Percentiles rank a stretch among this genome's conserved stretches.
phyloP scores from a whole-genome alignment of 2,329 filamentous ascomycete genomes.

The Penicillium sp. region DNA sequence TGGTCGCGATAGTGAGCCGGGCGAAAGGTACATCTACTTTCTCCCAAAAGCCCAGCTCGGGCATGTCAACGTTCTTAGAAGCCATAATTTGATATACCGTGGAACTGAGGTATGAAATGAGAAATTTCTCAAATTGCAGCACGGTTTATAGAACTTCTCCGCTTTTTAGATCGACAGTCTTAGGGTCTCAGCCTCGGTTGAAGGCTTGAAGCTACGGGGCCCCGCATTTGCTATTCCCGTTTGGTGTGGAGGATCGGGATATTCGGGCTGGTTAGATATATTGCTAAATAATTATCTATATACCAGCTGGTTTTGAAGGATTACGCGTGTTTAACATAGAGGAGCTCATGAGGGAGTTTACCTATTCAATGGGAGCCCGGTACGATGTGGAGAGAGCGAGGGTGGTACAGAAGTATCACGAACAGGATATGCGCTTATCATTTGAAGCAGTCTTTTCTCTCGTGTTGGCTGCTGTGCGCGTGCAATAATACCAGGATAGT shows the following conservation, averaged over 20 bases:
- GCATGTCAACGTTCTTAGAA: conserved; percentile 11
- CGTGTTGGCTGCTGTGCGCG: no score
- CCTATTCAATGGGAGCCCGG: no score
- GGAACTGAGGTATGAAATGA: background rate
- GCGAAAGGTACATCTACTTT: conserved; percentile 31
- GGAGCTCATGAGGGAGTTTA: no score
- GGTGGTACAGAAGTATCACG: no score
- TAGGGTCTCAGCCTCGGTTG: conserved; percentile 2
- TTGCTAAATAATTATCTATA: no score
- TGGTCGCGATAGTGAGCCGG: conserved; percentile 24
- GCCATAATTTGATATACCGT: conserved; percentile 1
- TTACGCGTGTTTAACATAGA: no score
- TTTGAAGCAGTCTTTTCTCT: no score
- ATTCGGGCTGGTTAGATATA: no score
- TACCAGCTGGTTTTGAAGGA: no score
- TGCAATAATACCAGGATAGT: no score
- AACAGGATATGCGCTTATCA: no score
- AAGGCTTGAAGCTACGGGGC: background rate
- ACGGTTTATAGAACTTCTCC: background rate
- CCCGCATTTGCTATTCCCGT: background rate
- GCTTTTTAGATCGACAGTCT: background rate
- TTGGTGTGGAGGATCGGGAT: background rate
- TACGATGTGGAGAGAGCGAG: no score
- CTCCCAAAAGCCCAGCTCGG: conserved; percentile 34
- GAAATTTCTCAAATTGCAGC: background rate